Conservation (phyloP, 202 grass and related monocot species). For the Digitaria exilis region DNA sequence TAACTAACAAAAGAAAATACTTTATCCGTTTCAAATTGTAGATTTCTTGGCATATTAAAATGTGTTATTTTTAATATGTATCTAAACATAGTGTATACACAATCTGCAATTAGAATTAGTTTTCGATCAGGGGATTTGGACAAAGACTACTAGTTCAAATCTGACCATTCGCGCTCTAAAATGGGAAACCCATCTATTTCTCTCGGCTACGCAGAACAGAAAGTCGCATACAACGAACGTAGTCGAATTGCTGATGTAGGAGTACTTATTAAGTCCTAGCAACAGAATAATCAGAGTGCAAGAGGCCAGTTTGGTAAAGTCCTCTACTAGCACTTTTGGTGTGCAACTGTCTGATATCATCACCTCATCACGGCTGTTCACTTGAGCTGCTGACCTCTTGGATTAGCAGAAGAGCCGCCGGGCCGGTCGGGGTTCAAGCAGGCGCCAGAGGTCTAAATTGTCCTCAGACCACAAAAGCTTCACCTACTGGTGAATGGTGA, state of each 20-base stretch:
- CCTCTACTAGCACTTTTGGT: background rate
- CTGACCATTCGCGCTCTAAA: background rate
- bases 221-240: background rate
- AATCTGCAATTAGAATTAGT: too few relatives aligned
- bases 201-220: background rate
- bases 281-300: background rate
- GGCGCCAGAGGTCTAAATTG: conserved; percentile 2
- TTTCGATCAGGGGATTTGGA: too few relatives aligned
- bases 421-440: conserved; percentile 27
- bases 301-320: background rate
- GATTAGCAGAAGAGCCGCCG: conserved; percentile 36
- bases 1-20: too few relatives aligned
- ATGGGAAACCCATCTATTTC: background rate
- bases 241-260: background rate
- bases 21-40: too few relatives aligned
- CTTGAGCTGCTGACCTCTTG: conserved; percentile 40
- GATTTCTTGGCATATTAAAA: too few relatives aligned
- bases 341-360: background rate
- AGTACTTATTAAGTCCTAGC: background rate
- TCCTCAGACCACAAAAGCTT: background rate
- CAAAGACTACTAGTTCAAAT: too few relatives aligned
- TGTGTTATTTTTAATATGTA: too few relatives aligned
- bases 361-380: conserved; percentile 18
- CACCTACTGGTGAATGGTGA: background rate
- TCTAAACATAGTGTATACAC: too few relatives aligned